phyloP scores from a whole-genome alignment of 2,329 filamentous ascomycete genomes.

The Cladosporium sp. region DNA sequence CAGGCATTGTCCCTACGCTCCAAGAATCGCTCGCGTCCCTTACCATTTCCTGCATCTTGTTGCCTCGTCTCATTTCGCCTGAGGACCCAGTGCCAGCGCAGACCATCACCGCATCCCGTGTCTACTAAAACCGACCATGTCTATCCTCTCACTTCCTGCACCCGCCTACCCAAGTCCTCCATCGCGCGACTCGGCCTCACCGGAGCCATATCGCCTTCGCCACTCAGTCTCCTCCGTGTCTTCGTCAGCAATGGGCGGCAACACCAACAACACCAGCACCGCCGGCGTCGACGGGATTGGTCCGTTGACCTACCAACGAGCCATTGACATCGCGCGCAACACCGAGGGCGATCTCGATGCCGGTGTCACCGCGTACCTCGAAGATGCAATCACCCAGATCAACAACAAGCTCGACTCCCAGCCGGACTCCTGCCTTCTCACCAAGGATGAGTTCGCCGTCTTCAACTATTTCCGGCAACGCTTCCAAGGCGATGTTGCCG shows the following conservation, averaged over 20 bases:
- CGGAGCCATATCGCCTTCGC: slow-evolving; percentile 12
- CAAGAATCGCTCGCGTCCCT: slow-evolving; percentile 10
- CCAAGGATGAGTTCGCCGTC: slow-evolving; percentile 72
- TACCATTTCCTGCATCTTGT: slow-evolving; percentile 6
- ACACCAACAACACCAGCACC: slow-evolving; percentile 29
- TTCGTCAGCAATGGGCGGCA: slow-evolving; percentile 36
- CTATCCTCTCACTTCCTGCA: slow-evolving; percentile 16
- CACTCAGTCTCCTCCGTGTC: slow-evolving; percentile 7
- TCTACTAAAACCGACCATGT: slow-evolving; percentile 8
- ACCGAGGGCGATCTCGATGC: slow-evolving; percentile 64
- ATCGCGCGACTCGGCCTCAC: slow-evolving; percentile 19
- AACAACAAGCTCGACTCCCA: slow-evolving; percentile 64
- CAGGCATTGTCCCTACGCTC: slow-evolving; percentile 8
- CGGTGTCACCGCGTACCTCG: slow-evolving; percentile 60
- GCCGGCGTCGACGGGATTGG: slow-evolving; percentile 31
- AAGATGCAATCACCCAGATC: slow-evolving; percentile 58
- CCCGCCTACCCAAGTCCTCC: slow-evolving; percentile 26
- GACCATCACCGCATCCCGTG: slow-evolving; percentile 9
- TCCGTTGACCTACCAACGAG: slow-evolving; percentile 56
- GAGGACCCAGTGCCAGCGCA: slow-evolving; percentile 10
- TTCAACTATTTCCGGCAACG: slow-evolving; percentile 79
- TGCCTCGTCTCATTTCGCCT: slow-evolving; percentile 4
- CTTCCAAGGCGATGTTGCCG: slow-evolving; percentile 53
- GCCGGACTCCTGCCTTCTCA: slow-evolving; percentile 69
- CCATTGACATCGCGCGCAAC: slow-evolving; percentile 72